Evolutionary conservation across 129 eudicot species (phyloP), one percentile per base, ranked within the genome.

Genomic region (Arctium lappa): DNA sequence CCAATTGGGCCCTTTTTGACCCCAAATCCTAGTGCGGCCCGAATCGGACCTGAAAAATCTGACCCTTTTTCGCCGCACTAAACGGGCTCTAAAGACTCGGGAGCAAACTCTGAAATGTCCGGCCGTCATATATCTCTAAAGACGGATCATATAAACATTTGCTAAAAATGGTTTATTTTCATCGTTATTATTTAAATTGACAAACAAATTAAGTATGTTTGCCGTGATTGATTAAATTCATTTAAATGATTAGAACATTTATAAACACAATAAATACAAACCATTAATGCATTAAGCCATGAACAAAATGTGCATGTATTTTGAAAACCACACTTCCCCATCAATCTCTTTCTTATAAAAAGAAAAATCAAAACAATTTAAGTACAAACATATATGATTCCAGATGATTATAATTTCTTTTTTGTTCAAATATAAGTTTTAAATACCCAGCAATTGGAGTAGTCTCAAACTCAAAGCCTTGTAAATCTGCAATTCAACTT

Each of bases 401-500:
- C 53, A 10, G 12, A 44, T 48, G 11, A 48, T 48, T 48, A 11
- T 48, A 12, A 48, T 48, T 48, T 48, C 16, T 2, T 0, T 48
- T 48, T 48, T 48, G 16, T 11, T 48, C 16, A 11, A 2, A 48
- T 11, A 10, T 48, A 2, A 2, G 2, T 48, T 48, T 12, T 1
- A 2, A 48, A 48, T 42, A 8, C 1, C 8, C 60, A 8, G 50
- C 12, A 44, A 44, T 13, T 11, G 31, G 30, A 39, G 38, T 10
- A 42, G 63, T 27, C n/a, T 13, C 66, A 22, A 50, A 46, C 68
- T 75, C 79, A 48, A 60, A 46, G 5, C 42, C 74, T 56, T 81
- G 32, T 39, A 80, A 46, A 78, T 79, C 53, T 68, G 63, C 38
- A 36, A 68, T 33, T 29, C 74, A 68, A 79, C 66, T 56, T 56